phyloP scores from a whole-genome alignment of 495 filamentous ascomycete genomes.

The Rostrohypoxylon terebratum region DNA sequence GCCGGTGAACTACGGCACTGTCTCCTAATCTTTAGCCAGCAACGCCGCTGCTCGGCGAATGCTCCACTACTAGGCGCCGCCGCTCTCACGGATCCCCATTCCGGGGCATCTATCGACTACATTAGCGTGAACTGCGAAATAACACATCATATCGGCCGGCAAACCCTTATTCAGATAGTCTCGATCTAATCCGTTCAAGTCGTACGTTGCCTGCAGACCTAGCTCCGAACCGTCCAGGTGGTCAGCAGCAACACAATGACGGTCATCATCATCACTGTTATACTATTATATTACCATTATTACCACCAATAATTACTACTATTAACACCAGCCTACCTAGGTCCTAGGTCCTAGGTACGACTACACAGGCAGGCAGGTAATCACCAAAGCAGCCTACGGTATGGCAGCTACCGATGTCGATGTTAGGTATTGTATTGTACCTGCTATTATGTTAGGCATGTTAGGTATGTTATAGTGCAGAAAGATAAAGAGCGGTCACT shows the following conservation, averaged over 20 bases:
- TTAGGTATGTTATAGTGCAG: no score
- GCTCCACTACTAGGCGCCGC: conserved; percentile 41
- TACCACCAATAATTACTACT: neutral
- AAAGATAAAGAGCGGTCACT: conserved; percentile 39
- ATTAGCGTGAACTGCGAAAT: conserved; percentile 42
- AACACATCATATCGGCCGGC: conserved; percentile 35
- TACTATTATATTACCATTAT: neutral
- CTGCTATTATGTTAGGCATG: no score
- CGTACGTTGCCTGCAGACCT: conserved; percentile 44
- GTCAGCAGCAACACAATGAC: conserved; percentile 20
- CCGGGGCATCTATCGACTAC: conserved; percentile 40
- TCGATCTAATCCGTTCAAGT: conserved; percentile 43
- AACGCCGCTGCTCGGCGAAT: conserved; percentile 31
- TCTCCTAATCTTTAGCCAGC: conserved; percentile 17
- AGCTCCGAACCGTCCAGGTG: conserved; percentile 26
- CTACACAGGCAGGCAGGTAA: no score
- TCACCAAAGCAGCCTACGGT: neutral
- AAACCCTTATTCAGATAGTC: conserved; percentile 38
- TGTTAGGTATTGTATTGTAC: no score
- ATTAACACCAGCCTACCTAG: neutral
- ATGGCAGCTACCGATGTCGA: no score
- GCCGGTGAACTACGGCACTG: conserved; percentile 26
- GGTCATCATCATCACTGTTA: neutral
- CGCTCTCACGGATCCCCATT: conserved; percentile 32
- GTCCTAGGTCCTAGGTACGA: no score